These are phyloP conservation scores for Gracilariopsis chorda DNA, from an alignment of 23 red algal species.

Conservation along the genomic window DNA sequence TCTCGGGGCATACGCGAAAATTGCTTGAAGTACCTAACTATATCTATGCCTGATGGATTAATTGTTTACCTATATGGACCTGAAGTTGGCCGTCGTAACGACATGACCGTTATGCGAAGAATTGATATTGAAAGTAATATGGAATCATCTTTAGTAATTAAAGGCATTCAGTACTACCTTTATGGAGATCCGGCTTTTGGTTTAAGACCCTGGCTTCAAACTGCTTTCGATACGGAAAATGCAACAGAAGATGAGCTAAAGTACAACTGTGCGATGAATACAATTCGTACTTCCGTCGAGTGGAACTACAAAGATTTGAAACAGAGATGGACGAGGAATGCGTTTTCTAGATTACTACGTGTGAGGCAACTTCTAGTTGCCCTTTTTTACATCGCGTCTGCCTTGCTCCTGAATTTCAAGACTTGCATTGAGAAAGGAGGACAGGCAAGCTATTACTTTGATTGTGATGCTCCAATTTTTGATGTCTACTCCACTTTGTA, in stretches of 20 bases:
- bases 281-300: not conserved
- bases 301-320: conserved; percentile 37
- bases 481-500: not conserved
- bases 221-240: not conserved
- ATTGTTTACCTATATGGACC: not conserved
- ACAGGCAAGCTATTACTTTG: not conserved
- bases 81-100: not conserved
- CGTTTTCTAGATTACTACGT: not conserved
- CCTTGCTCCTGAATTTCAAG: conserved; percentile 35
- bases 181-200: conserved; percentile 20
- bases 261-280: conserved; percentile 22
- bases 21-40: not conserved
- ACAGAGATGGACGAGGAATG: not conserved
- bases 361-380: not conserved
- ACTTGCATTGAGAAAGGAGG: not conserved
- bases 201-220: not conserved
- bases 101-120: not conserved
- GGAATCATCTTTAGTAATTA: not conserved
- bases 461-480: not conserved
- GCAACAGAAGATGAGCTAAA: not conserved
- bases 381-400: not conserved
- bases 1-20: not conserved
- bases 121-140: not conserved
- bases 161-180: conserved; percentile 1
- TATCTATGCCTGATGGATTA: not conserved